Base-by-base conservation (phyloP, 495 filamentous ascomycete species). In the Pyrenopolyporus hunteri region DNA sequence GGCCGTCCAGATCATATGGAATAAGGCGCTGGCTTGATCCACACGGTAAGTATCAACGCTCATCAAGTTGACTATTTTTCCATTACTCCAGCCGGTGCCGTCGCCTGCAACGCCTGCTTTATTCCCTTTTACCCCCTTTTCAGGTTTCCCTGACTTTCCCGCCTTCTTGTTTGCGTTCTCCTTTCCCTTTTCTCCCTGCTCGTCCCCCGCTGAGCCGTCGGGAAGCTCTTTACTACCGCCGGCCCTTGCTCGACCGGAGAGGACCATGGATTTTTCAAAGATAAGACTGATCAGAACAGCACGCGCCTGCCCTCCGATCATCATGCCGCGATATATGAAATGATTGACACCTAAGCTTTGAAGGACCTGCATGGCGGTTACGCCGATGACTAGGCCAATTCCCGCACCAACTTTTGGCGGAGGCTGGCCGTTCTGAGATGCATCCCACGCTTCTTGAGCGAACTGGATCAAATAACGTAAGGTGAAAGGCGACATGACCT, bases 31-130 rank as follows among this genome's bases (percentile, higher is more conserved):
- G 2, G 91, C 91, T 66, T 89, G 85, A 66, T 97, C 92, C 57
- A 98, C 80, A 46, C 92, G 89, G 73, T 93, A 92, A 11, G 93
- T 92, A 66, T 98, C 93, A 32, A 92, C 90, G 52, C 88, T 89
- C 93, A 98, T 97, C 64, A 98, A 69, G 50, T 93, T 95, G 59
- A 93, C 83, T 23, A 98, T 88, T 51, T 89, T 83, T 14, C 93
- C 93, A 67, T 97, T 98, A 37, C 85, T 85, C 93, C 93, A 98
- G 14, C 92, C 92, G 4, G 81, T 80, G 19, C 88, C 89, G 62
- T 92, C 87, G 11, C 84, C 85, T 6, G 80, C 70, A 10, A 89
- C 75, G 4, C 71, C 76, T 2, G 63, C 76, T 78, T 65, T 77
- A 67, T 70, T 40, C 67, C 67, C 10, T 69, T 78, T 78, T 45